phyloP scores from a whole-genome alignment of 2,329 filamentous ascomycete species.

The Claviceps pazoutovae region DNA sequence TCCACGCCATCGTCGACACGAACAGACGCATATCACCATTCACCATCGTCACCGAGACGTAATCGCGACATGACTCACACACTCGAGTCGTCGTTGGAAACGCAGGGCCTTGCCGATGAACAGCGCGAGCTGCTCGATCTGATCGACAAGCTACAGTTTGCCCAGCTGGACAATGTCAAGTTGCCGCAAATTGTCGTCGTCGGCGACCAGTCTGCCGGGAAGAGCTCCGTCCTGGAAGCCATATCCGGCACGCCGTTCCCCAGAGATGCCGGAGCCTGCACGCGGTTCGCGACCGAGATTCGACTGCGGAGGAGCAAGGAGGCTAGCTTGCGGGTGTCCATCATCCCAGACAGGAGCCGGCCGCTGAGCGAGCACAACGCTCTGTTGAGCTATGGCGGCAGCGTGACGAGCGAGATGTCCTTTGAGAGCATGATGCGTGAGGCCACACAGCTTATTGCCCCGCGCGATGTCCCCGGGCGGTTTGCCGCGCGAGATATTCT shows the following conservation, averaged over 20 bases:
- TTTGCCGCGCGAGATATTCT: slow-evolving; percentile 40
- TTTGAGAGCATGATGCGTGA: slow-evolving; percentile 38
- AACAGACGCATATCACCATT: neutral
- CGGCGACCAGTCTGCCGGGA: slow-evolving; percentile 50
- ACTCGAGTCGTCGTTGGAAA: slow-evolving; percentile 34
- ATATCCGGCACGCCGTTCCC: slow-evolving; percentile 49
- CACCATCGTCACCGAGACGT: slow-evolving; percentile 6
- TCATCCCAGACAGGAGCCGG: slow-evolving; percentile 39
- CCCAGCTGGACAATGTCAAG: slow-evolving; percentile 36
- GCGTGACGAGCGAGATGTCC: slow-evolving; percentile 28
- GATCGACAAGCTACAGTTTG: slow-evolving; percentile 40
- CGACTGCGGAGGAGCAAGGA: slow-evolving; percentile 35
- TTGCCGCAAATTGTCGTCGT: slow-evolving; percentile 51
- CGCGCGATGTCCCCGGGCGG: slow-evolving; percentile 33
- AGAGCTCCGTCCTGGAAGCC: slow-evolving; percentile 50
- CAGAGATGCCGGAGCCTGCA: slow-evolving; percentile 44
- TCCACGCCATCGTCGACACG: neutral
- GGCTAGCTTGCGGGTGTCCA: slow-evolving; percentile 32
- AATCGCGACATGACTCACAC: slow-evolving; percentile 24
- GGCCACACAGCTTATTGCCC: slow-evolving; percentile 36
- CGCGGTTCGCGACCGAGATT: slow-evolving; percentile 47
- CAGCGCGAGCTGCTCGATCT: slow-evolving; percentile 43
- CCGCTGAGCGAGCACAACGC: slow-evolving; percentile 31
- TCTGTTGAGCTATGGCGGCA: slow-evolving; percentile 33
- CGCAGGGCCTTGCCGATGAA: slow-evolving; percentile 36